phyloP scores from a whole-genome alignment of 2,329 filamentous ascomycete species.

The Fusarium sarcochroum region DNA sequence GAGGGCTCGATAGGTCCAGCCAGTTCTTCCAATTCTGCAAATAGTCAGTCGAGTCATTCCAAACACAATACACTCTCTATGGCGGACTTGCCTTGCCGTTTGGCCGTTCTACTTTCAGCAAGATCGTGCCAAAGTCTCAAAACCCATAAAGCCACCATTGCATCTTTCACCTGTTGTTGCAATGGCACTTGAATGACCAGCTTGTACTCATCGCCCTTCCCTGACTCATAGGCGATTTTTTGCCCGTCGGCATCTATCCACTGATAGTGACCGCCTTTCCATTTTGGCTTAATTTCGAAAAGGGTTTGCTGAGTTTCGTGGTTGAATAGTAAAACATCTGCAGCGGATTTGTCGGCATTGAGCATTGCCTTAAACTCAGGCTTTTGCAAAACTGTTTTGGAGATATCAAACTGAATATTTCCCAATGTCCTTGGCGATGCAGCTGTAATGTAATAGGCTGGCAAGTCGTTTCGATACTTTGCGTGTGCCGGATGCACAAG shows the following conservation, averaged over 20 bases:
- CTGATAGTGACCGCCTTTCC: slow-evolving; percentile 24
- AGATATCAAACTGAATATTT: slow-evolving; percentile 12
- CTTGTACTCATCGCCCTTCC: not conserved
- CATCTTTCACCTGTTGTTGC: not conserved
- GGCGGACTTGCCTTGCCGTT: not conserved
- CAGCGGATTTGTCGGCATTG: slow-evolving; percentile 17
- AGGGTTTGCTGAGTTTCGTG: slow-evolving; percentile 1
- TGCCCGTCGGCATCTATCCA: slow-evolving; percentile 9
- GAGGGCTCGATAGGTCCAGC: not conserved
- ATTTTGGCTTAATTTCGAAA: slow-evolving; percentile 18
- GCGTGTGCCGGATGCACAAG: slow-evolving; percentile 14
- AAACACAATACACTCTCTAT: no score
- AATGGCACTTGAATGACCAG: slow-evolving; percentile 9
- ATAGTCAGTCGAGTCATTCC: not conserved
- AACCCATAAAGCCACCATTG: slow-evolving; percentile 26
- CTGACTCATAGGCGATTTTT: slow-evolving; percentile 12
- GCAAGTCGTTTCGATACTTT: not conserved
- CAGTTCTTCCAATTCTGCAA: not conserved
- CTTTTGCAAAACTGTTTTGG: fast-evolving
- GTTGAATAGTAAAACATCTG: slow-evolving; percentile 13
- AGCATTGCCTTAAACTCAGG: slow-evolving; percentile 17
- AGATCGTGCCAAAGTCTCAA: slow-evolving; percentile 33
- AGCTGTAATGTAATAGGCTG: slow-evolving; percentile 31
- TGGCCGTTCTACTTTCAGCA: not conserved
- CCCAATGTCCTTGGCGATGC: slow-evolving; percentile 20